phyloP scores from a whole-genome alignment of 345 rosid species.

The Garcia nutans region DNA sequence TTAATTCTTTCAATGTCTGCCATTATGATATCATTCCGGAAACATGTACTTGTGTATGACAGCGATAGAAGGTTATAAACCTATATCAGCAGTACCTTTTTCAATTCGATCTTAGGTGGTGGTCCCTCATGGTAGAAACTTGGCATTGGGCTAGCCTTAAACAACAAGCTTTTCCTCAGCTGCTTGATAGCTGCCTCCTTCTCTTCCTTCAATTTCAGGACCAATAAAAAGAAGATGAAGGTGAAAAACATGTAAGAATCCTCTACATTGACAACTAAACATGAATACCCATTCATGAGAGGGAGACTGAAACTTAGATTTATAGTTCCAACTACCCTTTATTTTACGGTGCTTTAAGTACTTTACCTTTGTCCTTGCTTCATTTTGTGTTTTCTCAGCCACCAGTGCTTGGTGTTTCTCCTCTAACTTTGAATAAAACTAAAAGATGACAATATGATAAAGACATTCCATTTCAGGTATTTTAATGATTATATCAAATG shows the following conservation, averaged over 20 bases:
- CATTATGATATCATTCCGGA: background rate
- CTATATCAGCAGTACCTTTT: slow-evolving; percentile 29
- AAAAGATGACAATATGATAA: slow-evolving; percentile 4
- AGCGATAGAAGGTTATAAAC: background rate
- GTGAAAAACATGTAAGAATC: slow-evolving; percentile 11
- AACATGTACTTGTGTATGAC: background rate
- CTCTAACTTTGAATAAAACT: slow-evolving; percentile 86
- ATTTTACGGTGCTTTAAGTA: background rate
- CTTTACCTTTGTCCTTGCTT: slow-evolving; percentile 75
- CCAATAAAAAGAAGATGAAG: background rate
- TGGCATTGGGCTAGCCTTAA: slow-evolving; percentile 46
- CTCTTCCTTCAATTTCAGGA: slow-evolving; percentile 31
- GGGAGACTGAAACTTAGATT: background rate
- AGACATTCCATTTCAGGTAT: slow-evolving; percentile 1
- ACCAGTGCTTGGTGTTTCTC: slow-evolving; percentile 82
- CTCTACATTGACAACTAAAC: background rate
- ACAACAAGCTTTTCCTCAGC: slow-evolving; percentile 36
- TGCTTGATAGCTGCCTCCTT: slow-evolving; percentile 38
- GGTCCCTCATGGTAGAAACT: slow-evolving; percentile 39
- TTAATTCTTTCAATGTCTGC: background rate
- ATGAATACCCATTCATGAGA: background rate
- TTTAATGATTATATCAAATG: background rate
- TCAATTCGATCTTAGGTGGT: slow-evolving; percentile 38
- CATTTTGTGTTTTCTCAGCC: slow-evolving; percentile 72
- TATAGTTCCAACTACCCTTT: background rate